These are phyloP conservation scores for Mrakiaceae sp. DNA, from an alignment of 1,284 basidiomycete species.

Conservation along the genomic window DNA sequence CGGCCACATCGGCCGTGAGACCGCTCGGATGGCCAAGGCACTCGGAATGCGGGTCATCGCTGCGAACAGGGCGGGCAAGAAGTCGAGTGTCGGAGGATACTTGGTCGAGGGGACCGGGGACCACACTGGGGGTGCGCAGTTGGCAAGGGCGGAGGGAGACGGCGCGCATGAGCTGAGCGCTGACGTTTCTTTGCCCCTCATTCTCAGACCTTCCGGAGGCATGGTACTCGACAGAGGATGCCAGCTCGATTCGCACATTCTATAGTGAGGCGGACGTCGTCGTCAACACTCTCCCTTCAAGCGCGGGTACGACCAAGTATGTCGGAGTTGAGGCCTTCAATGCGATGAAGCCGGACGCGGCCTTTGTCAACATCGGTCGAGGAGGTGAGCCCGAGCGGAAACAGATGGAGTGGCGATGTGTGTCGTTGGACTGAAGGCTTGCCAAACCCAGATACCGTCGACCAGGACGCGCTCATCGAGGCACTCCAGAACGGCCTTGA, in stretches of 20 bases:
- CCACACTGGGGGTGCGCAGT: constrained; percentile 16
- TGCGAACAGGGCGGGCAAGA: constrained; percentile 19
- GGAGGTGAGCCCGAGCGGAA: constrained; percentile 13
- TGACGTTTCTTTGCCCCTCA: not conserved
- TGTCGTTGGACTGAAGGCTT: too few relatives aligned
- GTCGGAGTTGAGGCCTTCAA: constrained; percentile 21
- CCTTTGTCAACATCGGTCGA: constrained; percentile 27
- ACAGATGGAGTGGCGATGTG: too few relatives aligned
- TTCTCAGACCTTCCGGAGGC: constrained; percentile 15
- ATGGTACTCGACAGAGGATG: constrained; percentile 18
- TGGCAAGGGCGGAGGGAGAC: too few relatives aligned
- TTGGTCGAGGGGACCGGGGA: constrained; percentile 25
- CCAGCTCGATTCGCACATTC: constrained; percentile 17
- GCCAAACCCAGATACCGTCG: constrained; percentile 19
- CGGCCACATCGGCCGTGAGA: constrained; percentile 24
- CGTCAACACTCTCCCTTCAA: constrained; percentile 21
- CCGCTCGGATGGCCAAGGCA: constrained; percentile 21
- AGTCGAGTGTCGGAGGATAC: constrained; percentile 19
- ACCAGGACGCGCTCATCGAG: constrained; percentile 23
- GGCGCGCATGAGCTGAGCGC: too few relatives aligned
- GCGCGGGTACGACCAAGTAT: constrained; percentile 14
- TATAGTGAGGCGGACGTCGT: constrained; percentile 17
- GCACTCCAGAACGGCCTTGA: constrained; percentile 19
- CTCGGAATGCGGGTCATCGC: constrained; percentile 18
- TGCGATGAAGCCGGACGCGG: constrained; percentile 20